Evolutionary conservation across 805 yeast genomes (phyloP), one percentile per base, ranked within the genome.

Genomic region (Ogataea henricii): DNA sequence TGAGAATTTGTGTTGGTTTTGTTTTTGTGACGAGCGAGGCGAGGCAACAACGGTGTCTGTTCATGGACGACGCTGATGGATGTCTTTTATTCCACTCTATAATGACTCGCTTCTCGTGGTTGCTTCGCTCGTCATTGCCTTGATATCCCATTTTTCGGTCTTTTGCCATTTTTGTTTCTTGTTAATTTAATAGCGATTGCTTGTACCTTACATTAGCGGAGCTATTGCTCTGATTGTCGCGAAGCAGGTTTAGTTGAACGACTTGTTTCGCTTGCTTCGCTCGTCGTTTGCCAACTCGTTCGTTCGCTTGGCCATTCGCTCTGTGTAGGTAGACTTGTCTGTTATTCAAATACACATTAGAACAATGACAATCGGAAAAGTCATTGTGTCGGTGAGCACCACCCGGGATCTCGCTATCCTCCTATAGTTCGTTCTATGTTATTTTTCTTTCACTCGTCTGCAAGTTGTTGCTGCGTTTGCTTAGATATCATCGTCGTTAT

Each of bases 401-500:
- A n/a, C n/a, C n/a, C n/a, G n/a, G n/a, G n/a, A n/a, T n/a, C n/a
- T n/a, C n/a, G n/a, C n/a, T n/a, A n/a, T n/a, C n/a, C n/a, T n/a
- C n/a, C n/a, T n/a, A n/a, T n/a, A n/a, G 25, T 22, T 22, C 25
- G 25, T 22, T 22, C 8, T 22, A 6, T 8, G 25, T 22, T 22
- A 6, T 22, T 6, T 22, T 22, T 22, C n/a, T 22, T 22, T 8
- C 6, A 22, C 6, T 22, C 25, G 25, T 22, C 8, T 22, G 25
- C 25, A 22, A 22, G 25, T 22, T 22, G 25, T 22, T 6, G 25
- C 8, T 22, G 25, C 34, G 42, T 46, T 40, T 41, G 36, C 33
- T 37, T 44, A 57, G 25, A 52, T 27, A 34, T 56, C 63, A 43
- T 63, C 67, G 52, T 76, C 79, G 49, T 72, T 72, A 48, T 76